These are phyloP conservation scores for Apiotrichum sp. DNA, from an alignment of 1,284 basidiomycete genomes.

Conservation along the genomic window DNA sequence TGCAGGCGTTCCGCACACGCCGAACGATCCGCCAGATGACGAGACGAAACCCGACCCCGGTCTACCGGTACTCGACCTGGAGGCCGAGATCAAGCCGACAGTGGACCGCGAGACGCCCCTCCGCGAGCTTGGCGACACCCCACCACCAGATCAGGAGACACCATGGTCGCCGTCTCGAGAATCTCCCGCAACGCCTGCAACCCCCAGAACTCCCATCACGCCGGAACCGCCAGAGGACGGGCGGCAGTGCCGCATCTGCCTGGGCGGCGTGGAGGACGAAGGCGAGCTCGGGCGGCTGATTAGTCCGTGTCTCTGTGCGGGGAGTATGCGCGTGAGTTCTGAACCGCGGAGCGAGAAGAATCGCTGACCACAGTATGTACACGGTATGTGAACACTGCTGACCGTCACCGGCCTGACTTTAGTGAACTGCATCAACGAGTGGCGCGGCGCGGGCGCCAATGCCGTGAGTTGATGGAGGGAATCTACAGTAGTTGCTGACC, in stretches of 20 bases:
- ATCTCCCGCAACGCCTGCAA: neutral
- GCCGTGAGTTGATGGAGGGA: conserved; percentile 34
- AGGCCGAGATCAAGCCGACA: neutral
- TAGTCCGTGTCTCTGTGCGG: conserved; percentile 43
- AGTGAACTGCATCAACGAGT: conserved; percentile 43
- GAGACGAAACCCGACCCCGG: conserved; percentile 1
- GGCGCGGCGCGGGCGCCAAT: conserved; percentile 42
- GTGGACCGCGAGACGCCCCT: neutral
- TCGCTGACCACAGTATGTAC: conserved; percentile 28
- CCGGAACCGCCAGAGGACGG: conserved; percentile 21
- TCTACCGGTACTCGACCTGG: neutral
- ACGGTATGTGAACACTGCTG: conserved; percentile 21
- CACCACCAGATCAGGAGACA: neutral
- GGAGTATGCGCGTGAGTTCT: conserved; percentile 41
- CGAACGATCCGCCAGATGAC: too few relatives aligned
- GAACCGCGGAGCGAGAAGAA: neutral
- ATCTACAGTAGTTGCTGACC: too few relatives aligned
- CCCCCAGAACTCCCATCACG: too few relatives aligned
- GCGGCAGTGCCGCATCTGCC: conserved; percentile 45
- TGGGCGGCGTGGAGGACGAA: conserved; percentile 39
- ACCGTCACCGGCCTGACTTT: neutral
- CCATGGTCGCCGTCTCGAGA: neutral
- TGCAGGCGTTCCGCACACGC: too few relatives aligned
- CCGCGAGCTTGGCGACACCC: neutral
- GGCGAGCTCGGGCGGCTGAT: conserved; percentile 38